Evolutionary conservation across 2,329 filamentous ascomycete species (phyloP).

Genomic region (Rhexocercosporidium sp.): DNA sequence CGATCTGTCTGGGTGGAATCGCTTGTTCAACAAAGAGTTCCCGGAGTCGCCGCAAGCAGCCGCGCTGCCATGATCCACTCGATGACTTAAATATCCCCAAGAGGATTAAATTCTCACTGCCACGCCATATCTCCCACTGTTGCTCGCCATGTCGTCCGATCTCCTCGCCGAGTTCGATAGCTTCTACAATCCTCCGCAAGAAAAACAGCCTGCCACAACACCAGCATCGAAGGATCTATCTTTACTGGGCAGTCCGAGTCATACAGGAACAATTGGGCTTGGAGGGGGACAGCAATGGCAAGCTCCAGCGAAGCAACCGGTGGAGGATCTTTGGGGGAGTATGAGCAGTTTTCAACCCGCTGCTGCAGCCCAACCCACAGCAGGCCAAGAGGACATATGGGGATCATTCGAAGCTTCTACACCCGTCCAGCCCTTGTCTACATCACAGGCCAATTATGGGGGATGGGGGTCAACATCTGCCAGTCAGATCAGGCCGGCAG

Average conservation of each 20-base stretch:
- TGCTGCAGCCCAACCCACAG: conserved; percentile 13
- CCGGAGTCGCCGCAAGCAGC: conserved; percentile 4
- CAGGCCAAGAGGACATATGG: conserved; percentile 38
- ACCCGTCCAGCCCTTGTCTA: conserved; percentile 13
- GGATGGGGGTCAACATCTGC: conserved; percentile 12
- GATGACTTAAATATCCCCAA: not conserved
- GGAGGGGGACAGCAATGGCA: conserved; percentile 29
- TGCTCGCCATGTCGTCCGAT: conserved; percentile 63
- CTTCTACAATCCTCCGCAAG: conserved; percentile 46
- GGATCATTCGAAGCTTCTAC: conserved; percentile 34
- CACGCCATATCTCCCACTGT: not conserved
- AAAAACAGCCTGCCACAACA: conserved; percentile 35
- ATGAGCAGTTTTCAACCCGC: conserved; percentile 30
- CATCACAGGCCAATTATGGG: conserved; percentile 22
- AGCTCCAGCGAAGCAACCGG: conserved; percentile 17
- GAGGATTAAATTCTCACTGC: not conserved
- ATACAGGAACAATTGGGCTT: conserved; percentile 14
- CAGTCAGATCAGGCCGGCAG: conserved; percentile 23
- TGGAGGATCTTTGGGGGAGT: conserved; percentile 36
- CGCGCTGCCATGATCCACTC: not conserved
- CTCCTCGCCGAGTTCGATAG: conserved; percentile 67
- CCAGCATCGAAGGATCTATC: conserved; percentile 35
- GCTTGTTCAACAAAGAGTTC: not conserved
- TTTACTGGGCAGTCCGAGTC: conserved; percentile 24
- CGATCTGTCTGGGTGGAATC: not conserved